Evolutionary conservation across 1,139 yeast genomes (phyloP).

Genomic region (Pichia sp.): DNA sequence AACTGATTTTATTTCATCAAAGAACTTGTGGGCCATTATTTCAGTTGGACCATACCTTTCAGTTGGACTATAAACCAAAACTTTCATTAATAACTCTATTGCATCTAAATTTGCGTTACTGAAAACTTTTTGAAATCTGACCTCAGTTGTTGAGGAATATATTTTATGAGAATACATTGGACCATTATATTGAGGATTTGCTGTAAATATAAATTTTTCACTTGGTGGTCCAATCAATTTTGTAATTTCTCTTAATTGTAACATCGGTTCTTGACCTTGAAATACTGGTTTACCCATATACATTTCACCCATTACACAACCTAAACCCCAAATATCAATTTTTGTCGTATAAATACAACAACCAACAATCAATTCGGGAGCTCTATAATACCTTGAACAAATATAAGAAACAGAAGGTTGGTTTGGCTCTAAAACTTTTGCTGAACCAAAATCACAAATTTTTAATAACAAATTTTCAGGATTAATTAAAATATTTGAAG

Average conservation of each 20-base stretch:
- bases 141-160: slow-evolving; percentile 51
- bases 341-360: slow-evolving; percentile 70
- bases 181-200: slow-evolving; percentile 70
- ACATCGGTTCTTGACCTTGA: slow-evolving; percentile 71
- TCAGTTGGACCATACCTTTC: slow-evolving; percentile 58
- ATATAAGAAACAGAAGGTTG: slow-evolving; percentile 76
- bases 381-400: slow-evolving; percentile 75
- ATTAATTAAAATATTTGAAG: slow-evolving; percentile 70
- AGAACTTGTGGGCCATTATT: slow-evolving; percentile 66
- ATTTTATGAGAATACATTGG: slow-evolving; percentile 65
- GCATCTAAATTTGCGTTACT: slow-evolving; percentile 67
- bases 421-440: slow-evolving; percentile 65
- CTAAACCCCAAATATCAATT: slow-evolving; percentile 82
- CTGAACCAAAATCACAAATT: slow-evolving; percentile 80
- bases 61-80: slow-evolving; percentile 70
- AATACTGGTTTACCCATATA: slow-evolving; percentile 73
- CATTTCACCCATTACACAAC: slow-evolving; percentile 84
- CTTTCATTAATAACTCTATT: slow-evolving; percentile 60
- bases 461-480: slow-evolving; percentile 60
- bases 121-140: slow-evolving; percentile 64
- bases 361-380: slow-evolving; percentile 78
- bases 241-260: slow-evolving; percentile 71
- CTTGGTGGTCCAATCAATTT: slow-evolving; percentile 70
- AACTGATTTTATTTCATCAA: slow-evolving; percentile 55
- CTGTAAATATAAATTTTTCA: slow-evolving; percentile 64